Percentiles rank a stretch among this genome's conserved stretches.
These are phyloP conservation scores for Hypoxylon intermedium DNA, from an alignment of 495 filamentous ascomycete genomes.

Conservation along the genomic window DNA sequence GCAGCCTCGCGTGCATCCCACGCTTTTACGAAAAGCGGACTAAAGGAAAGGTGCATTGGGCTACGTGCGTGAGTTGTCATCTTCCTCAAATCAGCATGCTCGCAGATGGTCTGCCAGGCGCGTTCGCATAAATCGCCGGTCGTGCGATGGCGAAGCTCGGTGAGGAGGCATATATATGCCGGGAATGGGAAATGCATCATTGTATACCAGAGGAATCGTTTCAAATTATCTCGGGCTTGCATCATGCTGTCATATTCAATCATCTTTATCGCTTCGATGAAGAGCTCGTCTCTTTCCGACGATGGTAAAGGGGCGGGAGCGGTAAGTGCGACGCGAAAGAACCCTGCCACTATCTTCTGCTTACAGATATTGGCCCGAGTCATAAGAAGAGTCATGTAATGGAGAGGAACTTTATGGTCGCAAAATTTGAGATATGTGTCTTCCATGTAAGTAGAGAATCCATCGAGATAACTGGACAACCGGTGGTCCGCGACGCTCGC, in stretches of 20 bases:
- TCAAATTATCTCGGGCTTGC: conserved; percentile 52
- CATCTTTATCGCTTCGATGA: conserved; percentile 57
- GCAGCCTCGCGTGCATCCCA: conserved; percentile 60
- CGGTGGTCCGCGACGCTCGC: conserved; percentile 55
- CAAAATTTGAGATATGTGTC: conserved; percentile 66
- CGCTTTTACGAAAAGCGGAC: conserved; percentile 58
- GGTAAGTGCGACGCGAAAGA: conserved; percentile 40
- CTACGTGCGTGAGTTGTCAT: conserved; percentile 52
- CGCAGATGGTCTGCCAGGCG: conserved; percentile 58
- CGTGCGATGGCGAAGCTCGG: conserved; percentile 55
- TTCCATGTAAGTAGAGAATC: conserved; percentile 63
- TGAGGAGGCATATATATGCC: conserved; percentile 60
- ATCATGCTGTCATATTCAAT: conserved; percentile 61
- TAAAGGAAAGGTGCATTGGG: conserved; percentile 60
- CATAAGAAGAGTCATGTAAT: conserved; percentile 59
- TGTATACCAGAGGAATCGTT: conserved; percentile 61
- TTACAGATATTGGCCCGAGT: conserved; percentile 59
- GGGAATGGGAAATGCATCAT: conserved; percentile 60
- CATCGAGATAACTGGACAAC: conserved; percentile 58
- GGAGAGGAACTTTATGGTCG: conserved; percentile 67
- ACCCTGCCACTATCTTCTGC: conserved; percentile 45
- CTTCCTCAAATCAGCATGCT: conserved; percentile 56
- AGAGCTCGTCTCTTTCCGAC: conserved; percentile 52
- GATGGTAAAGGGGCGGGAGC: conserved; percentile 41
- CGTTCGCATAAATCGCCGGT: conserved; percentile 60